These are phyloP conservation scores for Musa balbisiana DNA, from an alignment of 202 grass and related monocot genomes.

Conservation along the genomic window DNA sequence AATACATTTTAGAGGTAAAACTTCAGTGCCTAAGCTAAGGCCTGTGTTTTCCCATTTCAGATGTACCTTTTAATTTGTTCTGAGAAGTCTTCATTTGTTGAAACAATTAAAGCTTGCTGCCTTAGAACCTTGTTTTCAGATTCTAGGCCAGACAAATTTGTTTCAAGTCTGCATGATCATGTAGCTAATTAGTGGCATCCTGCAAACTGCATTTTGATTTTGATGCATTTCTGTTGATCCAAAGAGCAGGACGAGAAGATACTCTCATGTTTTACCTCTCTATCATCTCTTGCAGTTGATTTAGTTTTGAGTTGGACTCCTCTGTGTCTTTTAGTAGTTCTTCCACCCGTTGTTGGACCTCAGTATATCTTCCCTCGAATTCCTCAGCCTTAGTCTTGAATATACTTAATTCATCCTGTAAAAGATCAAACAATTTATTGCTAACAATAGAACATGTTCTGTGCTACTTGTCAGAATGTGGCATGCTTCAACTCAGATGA, in stretches of 20 bases:
- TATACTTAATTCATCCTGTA: constrained; percentile 46
- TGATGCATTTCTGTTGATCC: background rate
- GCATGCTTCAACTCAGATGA: background rate
- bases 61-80: constrained; percentile 65
- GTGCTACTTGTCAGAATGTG: background rate
- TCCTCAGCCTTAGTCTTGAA: constrained; percentile 70
- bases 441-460: background rate
- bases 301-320: constrained; percentile 51
- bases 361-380: constrained; percentile 54
- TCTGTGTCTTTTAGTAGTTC: constrained; percentile 43
- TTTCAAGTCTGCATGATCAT: constrained; percentile 58
- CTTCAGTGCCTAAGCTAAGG: constrained; percentile 1
- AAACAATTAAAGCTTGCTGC: constrained; percentile 65
- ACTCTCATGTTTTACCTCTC: constrained; percentile 42
- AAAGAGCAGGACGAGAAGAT: background rate
- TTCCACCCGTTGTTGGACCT: constrained; percentile 50
- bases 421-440: background rate
- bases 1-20: constrained; percentile 10
- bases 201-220: background rate
- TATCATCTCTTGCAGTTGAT: constrained; percentile 59
- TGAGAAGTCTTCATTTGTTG: constrained; percentile 75
- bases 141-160: constrained; percentile 63
- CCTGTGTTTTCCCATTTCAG: background rate
- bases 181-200: constrained; percentile 1
- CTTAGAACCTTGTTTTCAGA: constrained; percentile 85